These are phyloP conservation scores for Mortierella polycephala DNA, from an alignment of 371 early-diverging fungal species.

Conservation along the genomic window DNA sequence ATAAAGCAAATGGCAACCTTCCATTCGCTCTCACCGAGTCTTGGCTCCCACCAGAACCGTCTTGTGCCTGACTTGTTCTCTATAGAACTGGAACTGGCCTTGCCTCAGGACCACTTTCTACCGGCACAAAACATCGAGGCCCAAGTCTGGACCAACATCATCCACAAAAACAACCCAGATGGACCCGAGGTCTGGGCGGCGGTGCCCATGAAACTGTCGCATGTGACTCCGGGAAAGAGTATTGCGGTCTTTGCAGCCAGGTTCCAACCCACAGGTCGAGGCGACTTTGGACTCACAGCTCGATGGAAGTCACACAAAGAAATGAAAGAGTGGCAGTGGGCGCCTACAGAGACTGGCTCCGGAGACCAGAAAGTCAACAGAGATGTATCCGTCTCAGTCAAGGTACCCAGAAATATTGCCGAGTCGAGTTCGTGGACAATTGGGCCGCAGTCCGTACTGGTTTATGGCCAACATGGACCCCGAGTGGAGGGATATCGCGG, in stretches of 20 bases:
- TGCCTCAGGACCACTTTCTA: slow-evolving; percentile 43
- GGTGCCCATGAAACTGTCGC: slow-evolving; percentile 40
- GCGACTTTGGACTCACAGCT: slow-evolving; percentile 49
- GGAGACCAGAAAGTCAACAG: slow-evolving; percentile 5
- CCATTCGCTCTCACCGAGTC: slow-evolving; percentile 31
- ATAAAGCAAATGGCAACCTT: slow-evolving; percentile 38
- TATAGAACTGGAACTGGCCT: slow-evolving; percentile 26
- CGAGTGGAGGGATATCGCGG: slow-evolving; percentile 13
- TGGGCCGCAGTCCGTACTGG: slow-evolving; percentile 46
- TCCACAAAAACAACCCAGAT: slow-evolving; percentile 40
- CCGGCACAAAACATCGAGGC: slow-evolving; percentile 44
- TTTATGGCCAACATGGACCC: slow-evolving; percentile 34
- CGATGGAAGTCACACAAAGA: slow-evolving; percentile 45
- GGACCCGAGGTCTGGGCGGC: slow-evolving; percentile 44
- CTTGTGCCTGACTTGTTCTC: slow-evolving; percentile 38
- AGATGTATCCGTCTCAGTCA: slow-evolving; percentile 32
- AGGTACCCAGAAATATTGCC: slow-evolving; percentile 35
- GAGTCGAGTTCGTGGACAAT: slow-evolving; percentile 38
- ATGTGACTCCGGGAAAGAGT: slow-evolving; percentile 27
- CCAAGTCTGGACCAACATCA: slow-evolving; percentile 50
- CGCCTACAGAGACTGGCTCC: slow-evolving; percentile 2
- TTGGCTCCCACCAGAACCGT: slow-evolving; percentile 36
- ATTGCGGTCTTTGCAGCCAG: slow-evolving; percentile 44
- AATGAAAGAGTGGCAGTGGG: slow-evolving; percentile 43
- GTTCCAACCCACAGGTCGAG: slow-evolving; percentile 45